phyloP scores from a whole-genome alignment of 192 early-diverging fungal genomes.

The Entrophospora sp. region DNA sequence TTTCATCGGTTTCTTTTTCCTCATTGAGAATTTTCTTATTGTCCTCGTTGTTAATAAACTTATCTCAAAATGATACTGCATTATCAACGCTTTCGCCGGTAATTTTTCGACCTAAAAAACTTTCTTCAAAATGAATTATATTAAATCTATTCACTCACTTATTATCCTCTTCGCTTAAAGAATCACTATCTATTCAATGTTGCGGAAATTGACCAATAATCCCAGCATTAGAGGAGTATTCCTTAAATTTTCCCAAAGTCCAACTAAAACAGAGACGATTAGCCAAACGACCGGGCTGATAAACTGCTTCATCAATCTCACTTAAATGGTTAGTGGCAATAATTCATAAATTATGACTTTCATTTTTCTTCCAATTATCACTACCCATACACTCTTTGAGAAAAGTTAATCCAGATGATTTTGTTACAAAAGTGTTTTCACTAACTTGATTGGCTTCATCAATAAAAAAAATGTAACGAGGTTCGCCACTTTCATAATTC shows the following conservation, averaged over 20 bases:
- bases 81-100: no score
- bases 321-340: background rate
- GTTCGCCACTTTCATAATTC: background rate
- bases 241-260: background rate
- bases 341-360: conserved; percentile 6
- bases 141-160: conserved; percentile 9
- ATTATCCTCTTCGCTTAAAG: conserved; percentile 1
- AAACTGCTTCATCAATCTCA: background rate
- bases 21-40: background rate
- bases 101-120: no score
- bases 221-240: background rate
- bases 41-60: background rate
- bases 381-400: conserved; percentile 7
- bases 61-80: background rate
- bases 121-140: background rate
- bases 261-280: conserved; percentile 6
- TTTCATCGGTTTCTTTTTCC: background rate
- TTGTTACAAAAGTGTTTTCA: background rate
- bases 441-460: conserved; percentile 7
- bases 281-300: background rate
- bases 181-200: background rate
- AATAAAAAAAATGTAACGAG: background rate
- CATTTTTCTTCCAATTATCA: background rate
- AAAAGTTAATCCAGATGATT: background rate
- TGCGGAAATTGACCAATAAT: background rate